Conservation (phyloP, 257 asterid species). For the Nicotiana benthamiana region DNA sequence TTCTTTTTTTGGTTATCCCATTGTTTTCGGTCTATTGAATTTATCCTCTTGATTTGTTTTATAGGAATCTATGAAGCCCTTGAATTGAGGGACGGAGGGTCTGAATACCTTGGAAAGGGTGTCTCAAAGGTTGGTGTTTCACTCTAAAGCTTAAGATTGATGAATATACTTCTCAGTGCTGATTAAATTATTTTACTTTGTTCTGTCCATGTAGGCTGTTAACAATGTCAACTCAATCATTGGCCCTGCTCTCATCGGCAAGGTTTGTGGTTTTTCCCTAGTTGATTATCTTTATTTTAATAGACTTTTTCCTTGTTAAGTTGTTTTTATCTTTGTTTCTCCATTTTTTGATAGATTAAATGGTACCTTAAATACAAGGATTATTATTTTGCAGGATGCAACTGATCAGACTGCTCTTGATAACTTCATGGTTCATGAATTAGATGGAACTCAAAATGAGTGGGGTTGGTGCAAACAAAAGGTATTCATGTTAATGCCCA, state of each 20-base stretch:
- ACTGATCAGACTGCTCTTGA: constrained; percentile 83
- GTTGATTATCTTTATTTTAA: neutral
- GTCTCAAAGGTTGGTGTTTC: constrained; percentile 60
- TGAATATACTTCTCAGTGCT: neutral
- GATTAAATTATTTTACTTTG: neutral
- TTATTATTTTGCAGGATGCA: constrained; percentile 48
- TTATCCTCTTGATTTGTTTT: neutral
- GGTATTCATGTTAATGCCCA: constrained; percentile 27
- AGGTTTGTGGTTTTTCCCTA: constrained; percentile 41
- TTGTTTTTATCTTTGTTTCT: neutral
- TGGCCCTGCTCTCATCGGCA: constrained; percentile 91
- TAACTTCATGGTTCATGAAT: constrained; percentile 88
- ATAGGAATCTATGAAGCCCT: constrained; percentile 94
- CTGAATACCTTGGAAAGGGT: constrained; percentile 98
- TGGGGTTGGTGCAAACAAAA: constrained; percentile 99
- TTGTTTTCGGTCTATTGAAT: neutral
- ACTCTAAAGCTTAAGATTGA: neutral
- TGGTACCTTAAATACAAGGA: neutral
- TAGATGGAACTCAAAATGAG: constrained; percentile 94
- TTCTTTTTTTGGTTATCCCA: neutral
- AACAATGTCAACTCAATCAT: constrained; percentile 75
- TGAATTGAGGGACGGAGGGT: constrained; percentile 96
- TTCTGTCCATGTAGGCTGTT: constrained; percentile 47
- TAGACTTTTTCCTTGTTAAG: neutral
- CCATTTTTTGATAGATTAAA: neutral